Evolutionary conservation across 495 filamentous ascomycete genomes (phyloP).

Genomic region (Penicillium malachiteum): DNA sequence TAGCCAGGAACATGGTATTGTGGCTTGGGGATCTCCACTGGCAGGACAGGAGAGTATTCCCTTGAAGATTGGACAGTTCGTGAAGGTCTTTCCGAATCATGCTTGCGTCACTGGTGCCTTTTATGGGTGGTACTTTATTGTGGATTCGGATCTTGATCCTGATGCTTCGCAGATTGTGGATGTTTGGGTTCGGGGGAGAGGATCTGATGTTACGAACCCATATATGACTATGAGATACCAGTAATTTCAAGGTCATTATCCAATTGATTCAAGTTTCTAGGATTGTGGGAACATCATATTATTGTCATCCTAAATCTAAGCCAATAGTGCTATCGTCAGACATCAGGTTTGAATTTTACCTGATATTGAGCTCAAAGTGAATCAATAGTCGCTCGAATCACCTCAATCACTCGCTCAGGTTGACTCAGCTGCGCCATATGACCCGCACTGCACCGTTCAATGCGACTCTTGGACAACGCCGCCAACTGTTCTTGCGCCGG

Average conservation of each 20-base stretch:
- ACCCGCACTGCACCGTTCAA: constrained; percentile 25
- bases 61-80: constrained; percentile 41
- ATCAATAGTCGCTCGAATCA: background rate
- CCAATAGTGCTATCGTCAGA: background rate
- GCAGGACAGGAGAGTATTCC: constrained; percentile 22
- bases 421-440: constrained; percentile 33
- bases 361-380: background rate
- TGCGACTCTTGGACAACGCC: constrained; percentile 13
- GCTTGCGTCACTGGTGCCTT: constrained; percentile 75
- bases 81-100: constrained; percentile 83
- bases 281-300: background rate
- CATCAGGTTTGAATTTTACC: background rate
- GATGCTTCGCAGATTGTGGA: constrained; percentile 61
- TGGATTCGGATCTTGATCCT: constrained; percentile 60
- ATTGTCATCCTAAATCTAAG: constrained; percentile 15
- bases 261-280: background rate
- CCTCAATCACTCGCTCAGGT: constrained; percentile 23
- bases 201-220: constrained; percentile 19
- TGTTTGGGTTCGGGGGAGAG: constrained; percentile 57
- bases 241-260: background rate
- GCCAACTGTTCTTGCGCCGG: constrained; percentile 20
- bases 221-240: constrained; percentile 3
- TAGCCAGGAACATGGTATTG: constrained; percentile 39
- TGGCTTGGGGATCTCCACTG: constrained; percentile 29
- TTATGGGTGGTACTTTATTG: constrained; percentile 72